Conservation (phyloP, 805 yeast genomes). For the Dipodascus albidus region DNA sequence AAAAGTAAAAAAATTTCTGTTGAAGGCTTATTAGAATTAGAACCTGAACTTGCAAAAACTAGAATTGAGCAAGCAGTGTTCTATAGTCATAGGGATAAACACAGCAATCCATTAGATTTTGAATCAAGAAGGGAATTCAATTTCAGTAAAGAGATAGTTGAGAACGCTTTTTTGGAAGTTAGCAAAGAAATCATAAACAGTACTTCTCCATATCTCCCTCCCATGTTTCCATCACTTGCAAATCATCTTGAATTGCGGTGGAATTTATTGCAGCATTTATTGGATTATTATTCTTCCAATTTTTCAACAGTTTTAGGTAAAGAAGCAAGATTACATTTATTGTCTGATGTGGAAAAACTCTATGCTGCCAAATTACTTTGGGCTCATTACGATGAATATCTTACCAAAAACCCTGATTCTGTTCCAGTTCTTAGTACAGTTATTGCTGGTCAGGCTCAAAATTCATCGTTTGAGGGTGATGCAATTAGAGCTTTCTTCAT, state of each 20-base stretch:
- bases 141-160: constrained; percentile 35
- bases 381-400: constrained; percentile 13
- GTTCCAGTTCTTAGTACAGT: constrained; percentile 11
- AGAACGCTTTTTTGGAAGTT: constrained; percentile 39
- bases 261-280: constrained; percentile 32
- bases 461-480: constrained; percentile 4
- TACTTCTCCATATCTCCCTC: constrained; percentile 44
- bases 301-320: constrained; percentile 29
- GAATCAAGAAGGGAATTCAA: constrained; percentile 32
- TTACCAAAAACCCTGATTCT: constrained; percentile 7
- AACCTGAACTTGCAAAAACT: constrained; percentile 40
- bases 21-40: background rate
- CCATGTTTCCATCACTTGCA: constrained; percentile 37
- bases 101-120: constrained; percentile 37
- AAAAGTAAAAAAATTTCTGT: constrained; percentile 17
- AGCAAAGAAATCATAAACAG: constrained; percentile 47
- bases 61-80: constrained; percentile 80
- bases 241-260: constrained; percentile 43
- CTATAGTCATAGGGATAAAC: constrained; percentile 31
- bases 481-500: constrained; percentile 15
- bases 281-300: constrained; percentile 35
- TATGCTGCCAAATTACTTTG: constrained; percentile 39
- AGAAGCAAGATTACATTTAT: constrained; percentile 29
- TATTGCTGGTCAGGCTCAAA: constrained; percentile 5
- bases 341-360: constrained; percentile 33